These are phyloP conservation scores for Globisporangium middletonii DNA, from an alignment of 352 stramenopile genomes.

Conservation along the genomic window DNA sequence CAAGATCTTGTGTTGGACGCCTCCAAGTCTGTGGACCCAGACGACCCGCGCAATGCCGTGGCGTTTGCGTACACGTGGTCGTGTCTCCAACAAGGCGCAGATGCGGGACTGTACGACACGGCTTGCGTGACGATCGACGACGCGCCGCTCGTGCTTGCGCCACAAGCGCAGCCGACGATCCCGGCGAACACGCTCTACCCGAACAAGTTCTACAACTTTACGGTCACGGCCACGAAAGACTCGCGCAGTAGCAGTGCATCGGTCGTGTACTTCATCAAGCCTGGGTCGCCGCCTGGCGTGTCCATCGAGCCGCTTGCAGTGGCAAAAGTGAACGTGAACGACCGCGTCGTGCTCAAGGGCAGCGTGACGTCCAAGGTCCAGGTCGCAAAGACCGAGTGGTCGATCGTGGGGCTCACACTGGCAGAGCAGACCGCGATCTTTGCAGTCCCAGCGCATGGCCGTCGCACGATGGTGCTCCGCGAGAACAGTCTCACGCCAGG, in stretches of 20 bases:
- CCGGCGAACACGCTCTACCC: constrained; percentile 36
- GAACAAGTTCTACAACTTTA: constrained; percentile 52
- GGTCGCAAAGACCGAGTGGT: constrained; percentile 38
- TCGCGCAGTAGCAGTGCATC: constrained; percentile 26
- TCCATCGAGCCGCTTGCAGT: constrained; percentile 39
- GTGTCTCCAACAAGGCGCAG: constrained; percentile 22
- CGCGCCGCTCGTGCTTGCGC: constrained; percentile 14
- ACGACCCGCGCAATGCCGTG: constrained; percentile 29
- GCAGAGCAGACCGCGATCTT: constrained; percentile 31
- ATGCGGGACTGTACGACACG: constrained; percentile 25
- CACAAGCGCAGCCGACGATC: constrained; percentile 28
- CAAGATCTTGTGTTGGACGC: constrained; percentile 44
- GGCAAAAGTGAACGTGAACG: constrained; percentile 52
- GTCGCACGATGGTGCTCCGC: constrained; percentile 43
- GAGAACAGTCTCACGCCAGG: constrained; percentile 38
- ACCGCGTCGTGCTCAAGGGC: constrained; percentile 46
- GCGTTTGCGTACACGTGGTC: constrained; percentile 37
- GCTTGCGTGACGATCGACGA: constrained; percentile 17
- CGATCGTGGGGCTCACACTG: constrained; percentile 25
- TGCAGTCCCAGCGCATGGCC: constrained; percentile 23
- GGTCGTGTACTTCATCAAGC: constrained; percentile 36
- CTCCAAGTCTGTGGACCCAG: constrained; percentile 42
- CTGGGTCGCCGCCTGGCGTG: constrained; percentile 42
- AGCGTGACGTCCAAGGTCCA: constrained; percentile 39
- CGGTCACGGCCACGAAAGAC: constrained; percentile 32